Evolutionary conservation across 192 early-diverging fungal species (phyloP).

Genomic region (Linnemannia elongata): DNA sequence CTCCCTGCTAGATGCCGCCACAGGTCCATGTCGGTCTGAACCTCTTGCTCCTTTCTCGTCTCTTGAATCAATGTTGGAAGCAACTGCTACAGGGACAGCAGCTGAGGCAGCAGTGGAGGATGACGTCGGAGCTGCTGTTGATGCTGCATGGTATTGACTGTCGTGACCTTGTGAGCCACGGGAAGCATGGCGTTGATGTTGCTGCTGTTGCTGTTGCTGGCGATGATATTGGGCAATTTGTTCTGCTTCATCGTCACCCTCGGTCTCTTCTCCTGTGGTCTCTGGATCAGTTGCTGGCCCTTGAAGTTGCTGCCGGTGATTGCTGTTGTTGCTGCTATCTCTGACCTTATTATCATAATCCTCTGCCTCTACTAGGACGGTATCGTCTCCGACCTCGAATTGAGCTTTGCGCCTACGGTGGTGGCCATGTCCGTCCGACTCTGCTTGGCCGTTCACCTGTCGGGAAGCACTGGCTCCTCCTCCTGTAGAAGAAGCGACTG

Average conservation of each 20-base stretch:
- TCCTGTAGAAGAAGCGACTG: not conserved
- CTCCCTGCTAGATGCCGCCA: not conserved
- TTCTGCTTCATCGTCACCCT: constrained; percentile 8
- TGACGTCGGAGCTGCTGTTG: not conserved
- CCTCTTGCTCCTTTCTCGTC: not conserved
- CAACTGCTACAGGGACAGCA: constrained; percentile 9
- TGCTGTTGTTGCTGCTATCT: not conserved
- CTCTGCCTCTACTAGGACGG: not conserved
- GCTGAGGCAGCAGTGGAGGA: not conserved
- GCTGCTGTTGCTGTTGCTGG: not conserved
- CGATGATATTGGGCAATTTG: not conserved
- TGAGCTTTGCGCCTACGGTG: constrained; percentile 29
- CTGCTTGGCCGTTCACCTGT: not conserved
- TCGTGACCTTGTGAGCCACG: constrained; percentile 2
- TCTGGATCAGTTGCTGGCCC: not conserved
- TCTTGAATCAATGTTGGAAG: not conserved
- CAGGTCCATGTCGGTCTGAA: not conserved
- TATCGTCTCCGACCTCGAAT: constrained; percentile 28
- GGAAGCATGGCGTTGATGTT: not conserved
- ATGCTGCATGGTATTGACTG: not conserved
- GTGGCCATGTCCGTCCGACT: not conserved
- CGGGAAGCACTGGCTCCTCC: not conserved
- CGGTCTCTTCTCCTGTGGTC: constrained; percentile 23
- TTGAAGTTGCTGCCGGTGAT: constrained; percentile 1
- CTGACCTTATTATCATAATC: not conserved